These are phyloP conservation scores for Penicillium lividum DNA, from an alignment of 495 filamentous ascomycete genomes.

Conservation along the genomic window DNA sequence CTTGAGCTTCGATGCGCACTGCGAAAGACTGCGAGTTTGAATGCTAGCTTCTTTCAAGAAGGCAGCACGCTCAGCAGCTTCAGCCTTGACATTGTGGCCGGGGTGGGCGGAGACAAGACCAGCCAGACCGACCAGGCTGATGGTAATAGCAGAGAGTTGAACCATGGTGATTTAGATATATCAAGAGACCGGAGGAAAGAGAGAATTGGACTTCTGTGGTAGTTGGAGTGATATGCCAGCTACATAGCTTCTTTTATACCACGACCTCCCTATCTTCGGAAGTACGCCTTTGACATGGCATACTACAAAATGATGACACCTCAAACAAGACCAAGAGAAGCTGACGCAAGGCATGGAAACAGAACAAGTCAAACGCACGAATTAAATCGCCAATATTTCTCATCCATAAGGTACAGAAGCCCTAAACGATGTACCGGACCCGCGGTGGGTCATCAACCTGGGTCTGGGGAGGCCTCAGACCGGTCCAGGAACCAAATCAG, in stretches of 20 bases:
- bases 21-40: slow-evolving; percentile 42
- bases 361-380: background rate
- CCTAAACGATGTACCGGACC: background rate
- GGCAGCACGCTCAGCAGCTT: slow-evolving; percentile 45
- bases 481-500: background rate
- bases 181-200: background rate
- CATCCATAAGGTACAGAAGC: background rate
- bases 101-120: slow-evolving; percentile 42
- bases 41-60: slow-evolving; percentile 37
- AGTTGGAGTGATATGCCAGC: background rate
- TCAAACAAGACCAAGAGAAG: background rate
- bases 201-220: background rate
- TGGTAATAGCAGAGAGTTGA: slow-evolving; percentile 18
- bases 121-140: slow-evolving; percentile 21
- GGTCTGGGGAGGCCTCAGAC: background rate
- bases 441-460: background rate
- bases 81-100: slow-evolving; percentile 48
- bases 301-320: background rate
- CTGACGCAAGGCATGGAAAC: slow-evolving; percentile 12
- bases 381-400: background rate
- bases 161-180: slow-evolving; percentile 19
- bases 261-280: background rate
- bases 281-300: background rate
- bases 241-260: background rate
- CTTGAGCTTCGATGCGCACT: slow-evolving; percentile 51